Evolutionary conservation across 2,329 filamentous ascomycete species (phyloP).

Genomic region (Trichoderma polysporum): DNA sequence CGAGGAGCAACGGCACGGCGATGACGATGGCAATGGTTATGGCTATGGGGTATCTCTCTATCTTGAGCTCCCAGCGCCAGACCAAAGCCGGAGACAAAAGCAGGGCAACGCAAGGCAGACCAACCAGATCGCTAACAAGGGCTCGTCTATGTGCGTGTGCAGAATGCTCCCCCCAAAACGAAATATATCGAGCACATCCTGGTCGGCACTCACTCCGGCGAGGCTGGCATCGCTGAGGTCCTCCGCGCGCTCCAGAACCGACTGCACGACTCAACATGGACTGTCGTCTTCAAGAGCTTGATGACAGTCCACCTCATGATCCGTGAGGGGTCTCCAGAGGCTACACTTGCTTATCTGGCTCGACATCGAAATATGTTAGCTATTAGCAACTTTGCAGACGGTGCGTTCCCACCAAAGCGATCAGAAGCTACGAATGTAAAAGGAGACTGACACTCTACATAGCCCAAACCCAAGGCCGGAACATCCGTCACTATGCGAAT

Average conservation of each 20-base stretch:
- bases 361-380: slow-evolving; percentile 80
- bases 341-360: slow-evolving; percentile 80
- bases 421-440: neutral
- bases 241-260: slow-evolving; percentile 88
- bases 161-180: slow-evolving; percentile 95
- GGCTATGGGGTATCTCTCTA: neutral
- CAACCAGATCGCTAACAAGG: slow-evolving; percentile 11
- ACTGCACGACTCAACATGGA: slow-evolving; percentile 95
- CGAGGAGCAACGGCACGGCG: neutral
- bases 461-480: slow-evolving; percentile 93
- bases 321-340: slow-evolving; percentile 85
- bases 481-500: slow-evolving; percentile 86
- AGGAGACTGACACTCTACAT: slow-evolving; percentile 20
- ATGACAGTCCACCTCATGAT: slow-evolving; percentile 98
- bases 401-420: slow-evolving; percentile 51
- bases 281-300: slow-evolving; percentile 96
- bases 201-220: slow-evolving; percentile 89
- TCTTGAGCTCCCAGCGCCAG: neutral
- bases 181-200: slow-evolving; percentile 99
- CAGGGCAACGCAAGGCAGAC: neutral
- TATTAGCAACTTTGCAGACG: slow-evolving; percentile 88
- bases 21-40: neutral
- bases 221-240: slow-evolving; percentile 92
- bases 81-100: neutral
- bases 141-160: slow-evolving; percentile 2